Conservation (phyloP, 2,329 filamentous ascomycete genomes). For the Botrytis squamosa region DNA sequence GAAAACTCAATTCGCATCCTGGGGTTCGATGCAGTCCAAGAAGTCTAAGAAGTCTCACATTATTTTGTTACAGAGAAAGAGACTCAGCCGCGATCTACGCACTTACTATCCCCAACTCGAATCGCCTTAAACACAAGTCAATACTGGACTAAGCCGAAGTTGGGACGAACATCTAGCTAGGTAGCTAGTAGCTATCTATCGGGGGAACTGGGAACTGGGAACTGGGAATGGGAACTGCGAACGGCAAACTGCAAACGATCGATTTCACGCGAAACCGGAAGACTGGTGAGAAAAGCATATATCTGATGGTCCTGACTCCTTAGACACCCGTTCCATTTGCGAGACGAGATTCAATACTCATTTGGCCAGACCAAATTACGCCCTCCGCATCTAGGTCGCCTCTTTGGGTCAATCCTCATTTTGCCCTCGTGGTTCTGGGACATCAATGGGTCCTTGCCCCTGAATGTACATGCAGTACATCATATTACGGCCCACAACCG, state of each 20-base stretch:
- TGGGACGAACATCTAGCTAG: not conserved
- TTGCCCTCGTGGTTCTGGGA: slow-evolving; percentile 20
- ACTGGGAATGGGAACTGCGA: too few species aligned
- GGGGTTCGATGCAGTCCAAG: not conserved
- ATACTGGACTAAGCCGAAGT: not conserved
- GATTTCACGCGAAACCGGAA: not conserved
- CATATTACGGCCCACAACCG: not conserved
- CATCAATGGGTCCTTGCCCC: slow-evolving; percentile 22
- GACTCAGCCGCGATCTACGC: slow-evolving; percentile 9
- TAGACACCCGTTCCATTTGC: not conserved
- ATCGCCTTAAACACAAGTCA: not conserved
- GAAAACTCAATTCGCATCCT: not conserved
- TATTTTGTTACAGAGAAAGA: slow-evolving; percentile 4
- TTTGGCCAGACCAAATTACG: slow-evolving; percentile 17
- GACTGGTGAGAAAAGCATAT: not conserved
- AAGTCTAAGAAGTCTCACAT: not conserved
- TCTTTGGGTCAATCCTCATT: slow-evolving; percentile 7
- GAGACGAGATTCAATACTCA: not conserved
- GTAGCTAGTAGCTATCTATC: too few species aligned
- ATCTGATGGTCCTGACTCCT: not conserved
- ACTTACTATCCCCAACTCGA: not conserved
- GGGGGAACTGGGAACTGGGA: not conserved
- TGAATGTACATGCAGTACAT: not conserved
- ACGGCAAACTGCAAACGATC: not conserved
- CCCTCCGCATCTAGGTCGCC: slow-evolving; percentile 13